These are phyloP conservation scores for Apiospora marii DNA, from an alignment of 2,329 filamentous ascomycete genomes.

Conservation along the genomic window DNA sequence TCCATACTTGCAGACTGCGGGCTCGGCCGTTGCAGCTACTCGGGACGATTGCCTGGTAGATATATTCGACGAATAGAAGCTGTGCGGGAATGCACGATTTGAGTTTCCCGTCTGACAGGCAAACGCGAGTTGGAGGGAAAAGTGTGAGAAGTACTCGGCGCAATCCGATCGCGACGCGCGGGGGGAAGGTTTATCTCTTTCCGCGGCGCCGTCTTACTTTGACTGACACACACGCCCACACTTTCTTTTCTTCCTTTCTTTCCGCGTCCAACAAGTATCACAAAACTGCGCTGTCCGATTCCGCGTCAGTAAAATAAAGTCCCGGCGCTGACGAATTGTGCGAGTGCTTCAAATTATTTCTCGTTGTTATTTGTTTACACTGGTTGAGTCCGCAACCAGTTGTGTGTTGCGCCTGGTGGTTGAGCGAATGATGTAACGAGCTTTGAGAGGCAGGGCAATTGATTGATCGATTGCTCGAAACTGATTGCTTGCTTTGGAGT, in stretches of 20 bases:
- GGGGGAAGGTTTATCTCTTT: slow-evolving; percentile 17
- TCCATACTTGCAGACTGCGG: slow-evolving; percentile 22
- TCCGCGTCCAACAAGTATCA: slow-evolving; percentile 2
- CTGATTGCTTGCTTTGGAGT: slow-evolving; percentile 5
- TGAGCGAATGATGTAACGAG: slow-evolving; percentile 25
- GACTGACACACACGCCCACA: slow-evolving; percentile 6
- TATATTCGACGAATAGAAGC: slow-evolving; percentile 16
- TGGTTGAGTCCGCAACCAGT: slow-evolving; percentile 22
- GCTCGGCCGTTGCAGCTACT: slow-evolving; percentile 20
- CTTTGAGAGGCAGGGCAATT: slow-evolving; percentile 19
- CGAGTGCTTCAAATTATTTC: background rate
- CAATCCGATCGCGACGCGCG: slow-evolving; percentile 21
- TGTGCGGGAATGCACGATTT: slow-evolving; percentile 15
- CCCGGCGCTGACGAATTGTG: background rate
- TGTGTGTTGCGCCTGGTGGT: slow-evolving; percentile 13
- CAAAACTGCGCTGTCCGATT: slow-evolving; percentile 3
- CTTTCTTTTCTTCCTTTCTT: background rate
- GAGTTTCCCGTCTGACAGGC: slow-evolving; percentile 23
- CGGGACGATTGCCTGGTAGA: slow-evolving; percentile 17
- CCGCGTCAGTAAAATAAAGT: background rate
- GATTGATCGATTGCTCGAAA: slow-evolving; percentile 16
- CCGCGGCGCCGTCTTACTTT: slow-evolving; percentile 19
- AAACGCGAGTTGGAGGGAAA: slow-evolving; percentile 12
- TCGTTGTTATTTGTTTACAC: slow-evolving; percentile 25
- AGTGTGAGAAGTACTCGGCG: slow-evolving; percentile 5